These are phyloP conservation scores for Climacium dendroides DNA, from an alignment of 225 moss, liverwort and hornwort genomes.

Conservation along the genomic window DNA sequence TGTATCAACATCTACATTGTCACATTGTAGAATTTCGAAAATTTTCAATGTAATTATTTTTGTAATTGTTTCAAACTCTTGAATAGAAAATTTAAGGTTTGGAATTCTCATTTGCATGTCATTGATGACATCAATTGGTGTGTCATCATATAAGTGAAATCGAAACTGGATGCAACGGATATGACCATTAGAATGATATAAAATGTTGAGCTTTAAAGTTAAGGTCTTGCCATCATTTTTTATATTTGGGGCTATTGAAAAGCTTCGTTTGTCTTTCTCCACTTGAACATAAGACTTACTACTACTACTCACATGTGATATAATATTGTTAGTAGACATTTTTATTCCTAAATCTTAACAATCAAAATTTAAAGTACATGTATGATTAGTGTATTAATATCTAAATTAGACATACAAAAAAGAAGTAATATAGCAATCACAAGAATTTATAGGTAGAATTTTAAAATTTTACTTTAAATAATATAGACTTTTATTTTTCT, in stretches of 20 bases:
- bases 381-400: neutral
- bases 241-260: neutral
- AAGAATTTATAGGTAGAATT: neutral
- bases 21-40: neutral
- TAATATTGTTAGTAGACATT: neutral
- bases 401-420: too few species aligned
- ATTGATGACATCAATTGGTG: neutral
- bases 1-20: accelerated
- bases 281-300: neutral
- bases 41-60: neutral
- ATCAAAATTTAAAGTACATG: neutral
- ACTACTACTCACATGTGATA: neutral
- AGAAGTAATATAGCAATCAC: accelerated
- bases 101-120: neutral
- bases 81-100: neutral
- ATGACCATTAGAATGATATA: too few species aligned
- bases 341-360: neutral
- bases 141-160: neutral
- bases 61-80: neutral
- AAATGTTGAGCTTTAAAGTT: neutral
- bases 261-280: neutral
- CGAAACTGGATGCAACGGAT: neutral
- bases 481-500: neutral
- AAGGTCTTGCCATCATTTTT: neutral
- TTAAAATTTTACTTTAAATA: neutral